Base-by-base conservation (phyloP, 371 early-diverging fungal species). In the Quaeritorhiza haematococci region DNA sequence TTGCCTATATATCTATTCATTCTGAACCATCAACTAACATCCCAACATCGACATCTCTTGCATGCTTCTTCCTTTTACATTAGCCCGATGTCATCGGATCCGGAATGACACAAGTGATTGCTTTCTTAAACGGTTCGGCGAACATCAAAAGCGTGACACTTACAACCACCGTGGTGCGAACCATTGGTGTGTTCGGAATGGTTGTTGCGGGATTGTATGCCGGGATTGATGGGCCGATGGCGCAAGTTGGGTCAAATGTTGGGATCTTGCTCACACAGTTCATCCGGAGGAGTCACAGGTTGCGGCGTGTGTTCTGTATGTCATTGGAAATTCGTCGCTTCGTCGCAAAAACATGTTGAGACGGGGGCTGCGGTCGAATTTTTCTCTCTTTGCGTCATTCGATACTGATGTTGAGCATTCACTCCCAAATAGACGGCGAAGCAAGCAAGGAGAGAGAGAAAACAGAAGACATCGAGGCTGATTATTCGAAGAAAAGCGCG, bases 61-160 rank as follows among this genome's bases (percentile, higher is more conserved):
- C n/a, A n/a, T n/a, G n/a, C n/a, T n/a, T n/a, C n/a, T n/a, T n/a
- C 24, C 23, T 8, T 7, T 8, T 33, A 28, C 28, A 53, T 24
- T 33, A 60, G 61, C 72, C 68, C 3, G 44, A 23, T 17, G 63
- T 63, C 4, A 55, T 61, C n/a, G 72, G 72, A 13, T 60, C 61
- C 3, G 72, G 72, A 30, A 72, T 72, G 68, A 47, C 68, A 15
- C 63, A 67, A 15, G 64, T 72, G 15, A 65, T 72, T 44, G 59
- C 66, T 7, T 66, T 60, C 47, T 49, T 72, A 30, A 72, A 72
- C 46, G 72, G 72, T 13, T 49, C 59, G 15, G 33, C 43, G 15
- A 33, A 55, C 5, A 47, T 64, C 19, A 49, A 56, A 44, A 59
- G 59, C 6, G 21, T 33, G n/a, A 61, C 54, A 10, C 29, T 64